Base-by-base conservation (phyloP, 2,329 filamentous ascomycete genomes). In the Pyrenophora tritici-repentis region DNA sequence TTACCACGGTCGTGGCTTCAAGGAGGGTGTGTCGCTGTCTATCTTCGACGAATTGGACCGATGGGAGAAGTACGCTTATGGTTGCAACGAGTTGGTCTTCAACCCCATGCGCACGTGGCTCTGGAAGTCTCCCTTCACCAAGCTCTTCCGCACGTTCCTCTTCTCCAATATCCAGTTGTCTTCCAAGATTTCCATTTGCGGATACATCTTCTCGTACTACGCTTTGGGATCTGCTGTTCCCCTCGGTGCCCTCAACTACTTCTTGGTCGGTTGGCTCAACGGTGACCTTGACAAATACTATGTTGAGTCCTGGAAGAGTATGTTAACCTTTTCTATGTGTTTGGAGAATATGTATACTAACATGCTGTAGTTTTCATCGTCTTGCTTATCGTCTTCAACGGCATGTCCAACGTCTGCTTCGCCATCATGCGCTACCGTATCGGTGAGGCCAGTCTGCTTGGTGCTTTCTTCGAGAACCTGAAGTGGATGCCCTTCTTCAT, bases 231-330 rank as follows among this genome's bases (percentile, higher is more conserved):
- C 83, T 0, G 83, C 85, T 4, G 83, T 86, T 73, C 77, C 86
- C 17, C 76, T 89, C 43, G 86, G 86, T 0, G 63, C 84, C 1
- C 72, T 83, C 50, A 90, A 90, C 73, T 90, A 89, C 70, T 84
- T 89, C 70, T 73, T 87, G 33, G 79, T 88, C 45, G 87, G 87
- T 35, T 88, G 85, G 84, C 86, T 83, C 73, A 84, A 86, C 61
- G 85, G 85, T 29, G 88, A 88, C 70, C 81, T 91, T 14, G 88
- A 91, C 74, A 86, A 89, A 74, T 90, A 87, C 79, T 90, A 90
- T 66, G 78, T 89, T 62, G 86, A 90, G 73, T 88, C 84, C 17
- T 90, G 63, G 83, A 86, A 83, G 81, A 82, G 60, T 63, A 42
- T 43, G 48, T 47, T 8, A n/a, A n/a, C n/a, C n/a, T n/a, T n/a